Evolutionary conservation across 331 rosid species (phyloP).

Genomic region (Acacia concinna): DNA sequence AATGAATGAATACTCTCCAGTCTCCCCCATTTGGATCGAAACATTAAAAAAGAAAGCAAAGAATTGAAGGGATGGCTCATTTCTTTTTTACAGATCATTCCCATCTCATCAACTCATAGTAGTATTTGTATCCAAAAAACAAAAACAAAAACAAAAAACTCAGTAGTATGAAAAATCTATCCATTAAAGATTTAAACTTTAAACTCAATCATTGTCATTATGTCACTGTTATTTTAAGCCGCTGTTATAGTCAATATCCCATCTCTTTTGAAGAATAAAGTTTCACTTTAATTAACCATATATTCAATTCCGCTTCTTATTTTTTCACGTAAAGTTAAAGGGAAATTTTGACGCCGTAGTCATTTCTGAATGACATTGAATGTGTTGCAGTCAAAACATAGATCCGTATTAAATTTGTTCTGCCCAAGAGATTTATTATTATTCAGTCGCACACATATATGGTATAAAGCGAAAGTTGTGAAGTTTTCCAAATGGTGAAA

Average conservation of each 20-base stretch:
- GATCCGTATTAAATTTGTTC: not conserved
- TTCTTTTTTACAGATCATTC: not conserved
- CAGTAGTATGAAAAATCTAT: not conserved
- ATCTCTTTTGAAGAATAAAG: not conserved
- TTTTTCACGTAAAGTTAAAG: not conserved
- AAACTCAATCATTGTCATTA: not conserved
- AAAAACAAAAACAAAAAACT: too few species aligned
- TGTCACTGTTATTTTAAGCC: not conserved
- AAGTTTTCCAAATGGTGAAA: slow-evolving; percentile 23
- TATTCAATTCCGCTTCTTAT: not conserved
- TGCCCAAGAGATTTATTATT: not conserved
- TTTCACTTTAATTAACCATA: not conserved
- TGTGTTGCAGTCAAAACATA: not conserved
- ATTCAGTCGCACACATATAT: not conserved
- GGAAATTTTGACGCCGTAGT: not conserved
- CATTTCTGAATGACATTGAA: not conserved
- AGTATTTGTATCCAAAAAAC: too few species aligned
- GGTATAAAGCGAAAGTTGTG: not conserved
- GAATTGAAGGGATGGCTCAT: not conserved
- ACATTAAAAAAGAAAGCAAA: not conserved
- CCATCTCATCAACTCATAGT: not conserved
- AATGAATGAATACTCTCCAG: slow-evolving; percentile 6
- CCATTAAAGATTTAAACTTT: not conserved
- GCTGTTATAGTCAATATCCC: not conserved
- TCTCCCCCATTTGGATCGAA: slow-evolving; percentile 19